A percentile compares a stretch with the other conserved stretches of the same genome.
phyloP scores from a whole-genome alignment of 768 basidiomycete species.

The Russula dissimulans region DNA sequence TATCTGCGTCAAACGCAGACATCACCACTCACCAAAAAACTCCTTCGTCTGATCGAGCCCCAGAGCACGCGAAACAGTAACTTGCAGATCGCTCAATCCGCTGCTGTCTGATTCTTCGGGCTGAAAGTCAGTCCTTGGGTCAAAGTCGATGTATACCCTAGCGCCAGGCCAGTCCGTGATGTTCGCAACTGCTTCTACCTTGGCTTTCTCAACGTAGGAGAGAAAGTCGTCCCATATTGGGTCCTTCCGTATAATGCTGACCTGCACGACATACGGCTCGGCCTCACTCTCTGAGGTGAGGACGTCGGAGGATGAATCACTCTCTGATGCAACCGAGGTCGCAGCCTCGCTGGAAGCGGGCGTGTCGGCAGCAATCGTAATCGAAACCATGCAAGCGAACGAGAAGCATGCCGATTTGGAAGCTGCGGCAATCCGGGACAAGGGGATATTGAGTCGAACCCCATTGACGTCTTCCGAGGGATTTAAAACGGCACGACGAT shows the following conservation, averaged over 20 bases:
- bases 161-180: slow-evolving; percentile 13
- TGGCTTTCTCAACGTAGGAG: slow-evolving; percentile 4
- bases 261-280: slow-evolving; percentile 11
- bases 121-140: slow-evolving; percentile 1
- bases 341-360: not conserved
- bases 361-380: slow-evolving; percentile 8
- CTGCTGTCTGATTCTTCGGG: not conserved
- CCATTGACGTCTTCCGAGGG: slow-evolving; percentile 29
- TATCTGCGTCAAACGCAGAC: not conserved
- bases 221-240: slow-evolving; percentile 7
- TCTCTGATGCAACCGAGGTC: not conserved
- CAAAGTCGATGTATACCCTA: slow-evolving; percentile 14
- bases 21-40: slow-evolving; percentile 13
- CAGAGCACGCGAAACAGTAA: slow-evolving; percentile 4
- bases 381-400: slow-evolving; percentile 19
- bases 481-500: slow-evolving; percentile 29
- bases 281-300: not conserved
- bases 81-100: not conserved
- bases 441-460: slow-evolving; percentile 39
- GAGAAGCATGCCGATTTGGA: slow-evolving; percentile 17
- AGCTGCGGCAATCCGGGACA: slow-evolving; percentile 30
- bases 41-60: slow-evolving; percentile 12
- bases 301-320: slow-evolving; percentile 2
- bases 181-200: not conserved
- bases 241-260: slow-evolving; percentile 10